Percentiles rank a stretch among this genome's conserved stretches.
Evolutionary conservation across 352 stramenopile species (phyloP).

Genomic region (Phytophthora brassicae): DNA sequence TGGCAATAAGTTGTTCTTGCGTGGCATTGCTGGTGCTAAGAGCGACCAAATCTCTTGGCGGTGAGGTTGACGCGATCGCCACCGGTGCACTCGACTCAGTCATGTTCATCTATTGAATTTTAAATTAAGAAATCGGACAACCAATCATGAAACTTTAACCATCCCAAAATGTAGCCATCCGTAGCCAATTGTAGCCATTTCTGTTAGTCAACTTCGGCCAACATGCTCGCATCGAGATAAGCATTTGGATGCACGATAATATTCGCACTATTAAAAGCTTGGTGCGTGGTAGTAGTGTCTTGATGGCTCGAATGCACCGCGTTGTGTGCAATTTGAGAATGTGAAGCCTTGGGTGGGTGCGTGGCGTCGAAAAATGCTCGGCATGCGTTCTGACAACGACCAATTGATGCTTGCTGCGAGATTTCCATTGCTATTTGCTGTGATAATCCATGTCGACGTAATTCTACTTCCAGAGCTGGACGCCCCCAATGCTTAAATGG

Average conservation of each 20-base stretch:
- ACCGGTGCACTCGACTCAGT: conserved; percentile 8
- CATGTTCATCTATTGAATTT: conserved; percentile 11
- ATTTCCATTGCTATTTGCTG: conserved; percentile 31
- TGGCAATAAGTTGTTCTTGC: conserved; percentile 56
- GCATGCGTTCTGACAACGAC: conserved; percentile 49
- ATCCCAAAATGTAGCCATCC: conserved; percentile 16
- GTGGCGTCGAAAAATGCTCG: conserved; percentile 49
- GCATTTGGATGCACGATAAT: conserved; percentile 59
- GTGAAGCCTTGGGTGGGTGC: conserved; percentile 25
- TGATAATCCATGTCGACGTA: conserved; percentile 34
- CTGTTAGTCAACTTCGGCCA: conserved; percentile 9
- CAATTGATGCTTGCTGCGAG: conserved; percentile 28
- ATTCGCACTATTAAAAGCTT: neutral
- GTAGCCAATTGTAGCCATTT: conserved; percentile 19
- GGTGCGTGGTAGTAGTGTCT: neutral
- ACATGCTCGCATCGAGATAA: conserved; percentile 52
- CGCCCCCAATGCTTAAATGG: conserved; percentile 79
- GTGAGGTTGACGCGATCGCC: conserved; percentile 1
- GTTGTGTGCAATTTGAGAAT: conserved; percentile 12
- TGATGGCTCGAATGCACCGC: neutral
- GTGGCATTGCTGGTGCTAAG: conserved; percentile 38
- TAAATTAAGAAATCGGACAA: conserved; percentile 7
- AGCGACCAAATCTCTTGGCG: conserved; percentile 26
- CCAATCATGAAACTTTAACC: conserved; percentile 2
- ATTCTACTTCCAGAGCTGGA: conserved; percentile 40